phyloP scores from a whole-genome alignment of 495 filamentous ascomycete genomes.

The Xylaria venustula region DNA sequence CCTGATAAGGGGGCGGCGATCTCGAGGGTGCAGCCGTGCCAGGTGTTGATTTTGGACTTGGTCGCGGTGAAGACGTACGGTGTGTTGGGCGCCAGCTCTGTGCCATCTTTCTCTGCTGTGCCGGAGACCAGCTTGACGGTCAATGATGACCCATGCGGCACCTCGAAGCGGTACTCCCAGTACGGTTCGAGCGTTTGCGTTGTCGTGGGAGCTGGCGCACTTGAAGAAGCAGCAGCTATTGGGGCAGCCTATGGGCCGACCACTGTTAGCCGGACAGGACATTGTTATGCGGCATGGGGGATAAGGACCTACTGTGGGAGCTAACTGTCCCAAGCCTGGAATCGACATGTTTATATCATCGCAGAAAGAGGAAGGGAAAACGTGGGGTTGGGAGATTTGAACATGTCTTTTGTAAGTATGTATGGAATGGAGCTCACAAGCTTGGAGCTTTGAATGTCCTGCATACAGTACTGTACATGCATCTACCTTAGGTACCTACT shows the following conservation, averaged over 20 bases:
- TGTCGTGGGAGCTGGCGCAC: slow-evolving; percentile 22
- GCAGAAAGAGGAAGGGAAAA: background rate
- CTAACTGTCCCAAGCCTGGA: slow-evolving; percentile 53
- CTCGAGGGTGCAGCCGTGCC: slow-evolving; percentile 84
- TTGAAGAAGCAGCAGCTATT: slow-evolving; percentile 19
- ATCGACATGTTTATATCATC: slow-evolving; percentile 39
- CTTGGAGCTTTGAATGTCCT: too few relatives aligned
- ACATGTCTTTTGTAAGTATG: background rate
- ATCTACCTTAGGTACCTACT: too few relatives aligned
- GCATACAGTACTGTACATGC: too few relatives aligned
- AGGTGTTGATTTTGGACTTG: slow-evolving; percentile 87
- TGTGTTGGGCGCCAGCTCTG: slow-evolving; percentile 80
- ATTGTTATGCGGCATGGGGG: background rate
- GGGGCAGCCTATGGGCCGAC: slow-evolving; percentile 22
- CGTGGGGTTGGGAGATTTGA: background rate
- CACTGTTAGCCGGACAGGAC: slow-evolving; percentile 8
- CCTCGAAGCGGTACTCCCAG: slow-evolving; percentile 91
- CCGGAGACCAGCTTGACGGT: slow-evolving; percentile 63
- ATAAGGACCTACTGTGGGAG: slow-evolving; percentile 34
- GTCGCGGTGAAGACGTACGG: slow-evolving; percentile 79
- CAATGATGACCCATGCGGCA: slow-evolving; percentile 63
- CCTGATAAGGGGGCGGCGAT: slow-evolving; percentile 55
- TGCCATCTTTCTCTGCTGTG: slow-evolving; percentile 93
- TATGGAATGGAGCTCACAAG: too few relatives aligned
- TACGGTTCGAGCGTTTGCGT: slow-evolving; percentile 41